Conservation (phyloP, 805 yeast genomes). For the Kluyveromyces lactis region DNA sequence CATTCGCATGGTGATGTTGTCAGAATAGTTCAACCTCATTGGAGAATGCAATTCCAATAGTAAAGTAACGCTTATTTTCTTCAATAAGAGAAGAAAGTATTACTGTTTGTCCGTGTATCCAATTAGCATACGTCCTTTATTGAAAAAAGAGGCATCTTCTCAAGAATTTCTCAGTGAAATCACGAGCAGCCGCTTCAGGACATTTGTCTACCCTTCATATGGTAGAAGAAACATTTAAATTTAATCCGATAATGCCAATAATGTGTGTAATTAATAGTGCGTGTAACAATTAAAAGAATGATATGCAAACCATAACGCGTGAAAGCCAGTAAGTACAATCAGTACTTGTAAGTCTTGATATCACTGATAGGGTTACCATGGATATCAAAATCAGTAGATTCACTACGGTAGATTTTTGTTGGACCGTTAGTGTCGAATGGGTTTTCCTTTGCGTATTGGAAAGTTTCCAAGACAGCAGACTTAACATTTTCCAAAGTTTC, state of each 20-base stretch:
- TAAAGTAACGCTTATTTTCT: no score
- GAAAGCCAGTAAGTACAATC: background rate
- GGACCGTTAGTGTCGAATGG: slow-evolving; percentile 47
- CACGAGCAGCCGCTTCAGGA: background rate
- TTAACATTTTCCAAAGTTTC: slow-evolving; percentile 52
- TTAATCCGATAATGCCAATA: slow-evolving; percentile 8
- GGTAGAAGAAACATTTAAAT: slow-evolving; percentile 3
- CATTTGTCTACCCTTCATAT: slow-evolving; percentile 5
- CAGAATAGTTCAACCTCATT: no score
- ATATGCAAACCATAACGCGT: slow-evolving; percentile 2
- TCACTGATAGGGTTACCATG: slow-evolving; percentile 26
- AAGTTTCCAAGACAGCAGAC: slow-evolving; percentile 48
- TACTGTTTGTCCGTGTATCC: no score
- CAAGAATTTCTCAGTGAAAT: no score
- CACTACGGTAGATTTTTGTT: slow-evolving; percentile 37
- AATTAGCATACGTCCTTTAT: no score
- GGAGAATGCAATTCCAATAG: no score
- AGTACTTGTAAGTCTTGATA: slow-evolving; percentile 28
- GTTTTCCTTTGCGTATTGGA: slow-evolving; percentile 41
- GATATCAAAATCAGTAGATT: slow-evolving; percentile 28
- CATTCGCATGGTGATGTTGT: no score
- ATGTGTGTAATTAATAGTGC: background rate
- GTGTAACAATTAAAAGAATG: background rate
- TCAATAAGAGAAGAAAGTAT: no score
- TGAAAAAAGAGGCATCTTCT: no score